Evolutionary conservation across 108 stramenopile species (phyloP), one percentile per base, ranked within the genome.

Genomic region (Skeletonema tropicum): DNA sequence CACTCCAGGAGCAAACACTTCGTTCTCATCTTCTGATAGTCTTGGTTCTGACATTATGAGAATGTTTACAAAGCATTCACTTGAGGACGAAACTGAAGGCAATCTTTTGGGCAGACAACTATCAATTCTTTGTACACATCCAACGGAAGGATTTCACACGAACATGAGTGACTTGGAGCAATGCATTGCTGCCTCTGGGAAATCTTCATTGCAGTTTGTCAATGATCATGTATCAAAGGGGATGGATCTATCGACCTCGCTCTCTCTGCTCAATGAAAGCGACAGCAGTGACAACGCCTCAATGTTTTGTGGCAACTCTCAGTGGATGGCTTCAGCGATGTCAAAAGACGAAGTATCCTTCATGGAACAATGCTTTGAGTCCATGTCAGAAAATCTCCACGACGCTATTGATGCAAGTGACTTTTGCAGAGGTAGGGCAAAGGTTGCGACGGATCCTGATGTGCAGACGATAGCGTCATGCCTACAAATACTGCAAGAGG

Each of bases 31-130:
- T 68, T 65, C 70, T 21, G 55, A 41, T 25, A 49, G 60, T 48
- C 70, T 82, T 9, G 48, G 60, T 36, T 72, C 71, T 7, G 80
- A 82, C 55, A 75, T 76, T 58, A 62, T 82, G 70, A 72, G 70
- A 55, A 64, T 76, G 13, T 76, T 76, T 30, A 68, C 60, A 15
- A 39, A 70, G 19, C 74, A 81, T 29, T 74, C 58, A 42, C 59
- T 81, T 26, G 80, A 70, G n/a, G 80, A 70, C 21, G 73, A 80
- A 19, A 69, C 52, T 57, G 68, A 57, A 19, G 15, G 39, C 14
- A 57, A 70, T 46, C 45, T 36, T 10, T 49, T 81, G 8, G 25
- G 74, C 21, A 68, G 38, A 41, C 73, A 75, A 15, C 70, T 81
- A 38, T 70, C 74, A 6, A 66, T 81, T 38, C 39, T 82, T 41